phyloP scores from a whole-genome alignment of 2,329 filamentous ascomycete genomes.

The Endocalyx cinctus region DNA sequence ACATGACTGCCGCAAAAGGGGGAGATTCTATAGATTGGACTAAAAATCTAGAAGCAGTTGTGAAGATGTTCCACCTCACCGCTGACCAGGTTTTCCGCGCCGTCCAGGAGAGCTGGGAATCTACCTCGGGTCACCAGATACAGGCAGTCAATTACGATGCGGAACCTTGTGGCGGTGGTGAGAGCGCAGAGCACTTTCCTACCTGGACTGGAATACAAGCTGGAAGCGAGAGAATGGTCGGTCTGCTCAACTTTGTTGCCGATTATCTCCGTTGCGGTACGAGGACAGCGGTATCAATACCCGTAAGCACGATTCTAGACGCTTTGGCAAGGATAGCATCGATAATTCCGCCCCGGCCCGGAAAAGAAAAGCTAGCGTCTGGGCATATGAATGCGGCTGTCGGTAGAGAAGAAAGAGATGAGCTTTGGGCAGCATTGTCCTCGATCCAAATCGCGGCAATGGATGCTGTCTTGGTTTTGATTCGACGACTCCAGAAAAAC shows the following conservation, averaged over 20 bases:
- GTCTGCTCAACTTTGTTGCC: conserved; percentile 61
- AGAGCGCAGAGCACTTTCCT: conserved; percentile 49
- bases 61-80: conserved; percentile 64
- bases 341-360: conserved; percentile 50
- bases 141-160: conserved; percentile 40
- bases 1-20: conserved; percentile 78
- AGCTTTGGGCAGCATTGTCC: conserved; percentile 69
- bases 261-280: conserved; percentile 62
- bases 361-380: conserved; percentile 40
- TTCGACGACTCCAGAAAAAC: conserved; percentile 53
- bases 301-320: conserved; percentile 64
- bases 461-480: conserved; percentile 52
- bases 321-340: conserved; percentile 66
- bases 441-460: conserved; percentile 70
- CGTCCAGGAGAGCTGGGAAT: conserved; percentile 77
- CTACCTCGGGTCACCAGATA: conserved; percentile 47
- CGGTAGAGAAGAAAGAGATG: conserved; percentile 74
- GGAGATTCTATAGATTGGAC: conserved; percentile 74
- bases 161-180: conserved; percentile 43
- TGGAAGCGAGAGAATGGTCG: conserved; percentile 64
- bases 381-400: conserved; percentile 69
- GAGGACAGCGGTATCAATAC: conserved; percentile 59
- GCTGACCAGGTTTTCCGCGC: conserved; percentile 75
- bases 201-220: conserved; percentile 70
- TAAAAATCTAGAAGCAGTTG: conserved; percentile 55